Base-by-base conservation (phyloP, 495 filamentous ascomycete genomes). In the Penicillium bialowiezense region DNA sequence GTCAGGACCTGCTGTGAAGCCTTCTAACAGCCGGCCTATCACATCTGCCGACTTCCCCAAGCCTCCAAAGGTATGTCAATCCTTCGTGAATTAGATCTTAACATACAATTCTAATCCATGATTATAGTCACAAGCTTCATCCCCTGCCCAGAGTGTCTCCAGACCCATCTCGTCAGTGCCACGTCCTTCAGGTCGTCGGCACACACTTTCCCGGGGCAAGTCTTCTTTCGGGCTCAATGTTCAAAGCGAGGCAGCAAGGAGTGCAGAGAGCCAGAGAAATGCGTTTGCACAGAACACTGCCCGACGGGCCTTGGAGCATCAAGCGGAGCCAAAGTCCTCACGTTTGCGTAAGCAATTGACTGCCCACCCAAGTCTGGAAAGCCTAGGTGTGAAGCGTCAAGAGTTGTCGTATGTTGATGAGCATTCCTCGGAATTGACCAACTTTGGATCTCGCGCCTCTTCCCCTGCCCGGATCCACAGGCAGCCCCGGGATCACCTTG, bases 401-500 rank as follows among this genome's bases (percentile, higher is more conserved):
- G 56, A 60, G 15, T 44, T 62, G 17, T 53, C 68, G 1, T 62
- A 54, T 26, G 61, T 64, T 1, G 58, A 62, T 33, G 61, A 64
- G 31, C 58, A 64, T 37, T 55, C 41, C 36, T 54, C 58, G 0
- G 56, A 57, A 9, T 23, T 49, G 13, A 35, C 48, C 2, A 56
- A 60, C 31, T 40, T 36, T 23, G 54, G 44, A n/a, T 68, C 63
- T 18, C 57, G 73, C 41, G 31, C 54, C 57, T 77, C 61, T 29
- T 60, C 66, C 37, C 63, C 58, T 24, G 48, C 48, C 12, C 71
- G 63, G 32, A 57, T 58, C 18, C 57, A 60, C 17, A 68, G 64
- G 34, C 75, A 75, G 58, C 62, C 63, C 7, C 82, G 86, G 32
- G 84, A 87, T 48, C 81, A 87, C 31, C 75, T 98, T 3, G 90